A percentile compares a stretch with the other conserved stretches of the same genome.
phyloP scores from a whole-genome alignment of 2,329 filamentous ascomycete species.

The Lecanicillium sp. region DNA sequence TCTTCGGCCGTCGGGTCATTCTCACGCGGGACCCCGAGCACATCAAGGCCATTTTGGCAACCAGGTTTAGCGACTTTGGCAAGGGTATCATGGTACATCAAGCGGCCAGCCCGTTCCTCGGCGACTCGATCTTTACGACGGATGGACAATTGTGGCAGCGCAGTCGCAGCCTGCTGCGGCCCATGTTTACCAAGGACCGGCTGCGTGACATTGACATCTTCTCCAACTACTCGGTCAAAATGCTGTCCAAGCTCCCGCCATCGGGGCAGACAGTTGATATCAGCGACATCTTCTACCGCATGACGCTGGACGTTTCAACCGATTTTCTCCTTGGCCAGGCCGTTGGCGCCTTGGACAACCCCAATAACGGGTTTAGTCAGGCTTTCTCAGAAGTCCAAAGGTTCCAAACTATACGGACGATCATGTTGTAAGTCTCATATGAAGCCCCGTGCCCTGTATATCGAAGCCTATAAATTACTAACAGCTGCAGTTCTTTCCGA shows the following conservation, averaged over 20 bases:
- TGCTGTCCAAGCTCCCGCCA: conserved; percentile 20
- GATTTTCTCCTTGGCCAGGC: conserved; percentile 70
- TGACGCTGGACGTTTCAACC: conserved; percentile 77
- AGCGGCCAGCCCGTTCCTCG: conserved; percentile 74
- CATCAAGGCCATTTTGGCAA: conserved; percentile 54
- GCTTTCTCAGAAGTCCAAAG: conserved; percentile 1
- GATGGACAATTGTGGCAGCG: conserved; percentile 75
- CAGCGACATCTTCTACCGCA: conserved; percentile 74
- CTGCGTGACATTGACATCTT: conserved; percentile 77
- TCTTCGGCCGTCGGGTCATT: conserved; percentile 25
- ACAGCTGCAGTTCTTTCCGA: not conserved
- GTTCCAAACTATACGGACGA: not conserved
- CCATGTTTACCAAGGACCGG: conserved; percentile 81
- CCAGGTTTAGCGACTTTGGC: conserved; percentile 78
- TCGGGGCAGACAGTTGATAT: conserved; percentile 49
- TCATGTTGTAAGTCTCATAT: conserved; percentile 4
- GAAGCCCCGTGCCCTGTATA: no score
- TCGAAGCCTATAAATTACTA: not conserved
- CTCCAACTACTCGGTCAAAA: conserved; percentile 52
- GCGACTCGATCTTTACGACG: conserved; percentile 70
- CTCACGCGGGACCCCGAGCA: conserved; percentile 50
- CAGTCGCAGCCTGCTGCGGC: conserved; percentile 74
- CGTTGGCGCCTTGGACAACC: not conserved
- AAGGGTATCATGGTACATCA: conserved; percentile 70
- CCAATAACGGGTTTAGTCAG: not conserved